Percentiles rank a stretch among this genome's conserved stretches.
Conservation (phyloP, 1,284 basidiomycete genomes). For the Cystobasidium slooffiae region DNA sequence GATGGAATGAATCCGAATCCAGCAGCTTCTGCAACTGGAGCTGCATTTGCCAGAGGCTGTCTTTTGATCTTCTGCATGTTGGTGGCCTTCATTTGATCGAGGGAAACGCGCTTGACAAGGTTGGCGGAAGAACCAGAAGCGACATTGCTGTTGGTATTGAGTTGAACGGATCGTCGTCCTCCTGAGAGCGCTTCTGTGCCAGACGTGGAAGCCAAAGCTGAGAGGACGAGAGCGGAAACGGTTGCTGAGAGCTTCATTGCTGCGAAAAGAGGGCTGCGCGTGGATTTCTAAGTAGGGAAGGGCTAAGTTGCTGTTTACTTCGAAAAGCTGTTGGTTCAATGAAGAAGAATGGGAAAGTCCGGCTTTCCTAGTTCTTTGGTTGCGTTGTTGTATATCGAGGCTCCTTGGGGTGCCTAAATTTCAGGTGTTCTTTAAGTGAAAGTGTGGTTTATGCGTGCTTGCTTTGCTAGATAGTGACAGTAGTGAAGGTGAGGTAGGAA, state of each 20-base stretch:
- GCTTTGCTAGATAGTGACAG: not conserved
- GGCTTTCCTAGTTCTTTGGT: slow-evolving; percentile 11
- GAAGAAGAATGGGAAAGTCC: not conserved
- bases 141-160: not conserved
- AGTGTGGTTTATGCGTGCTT: not conserved
- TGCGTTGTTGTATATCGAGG: not conserved
- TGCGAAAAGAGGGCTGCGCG: not conserved
- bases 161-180: slow-evolving; percentile 6
- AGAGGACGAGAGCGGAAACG: slow-evolving; percentile 18
- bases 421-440: slow-evolving; percentile 4
- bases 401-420: not conserved
- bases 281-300: not conserved
- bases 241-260: slow-evolving; percentile 20
- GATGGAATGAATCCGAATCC: slow-evolving; percentile 34
- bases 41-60: slow-evolving; percentile 15
- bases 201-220: slow-evolving; percentile 8
- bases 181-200: slow-evolving; percentile 11
- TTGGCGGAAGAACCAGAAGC: not conserved
- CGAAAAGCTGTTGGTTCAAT: not conserved
- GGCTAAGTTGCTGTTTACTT: not conserved
- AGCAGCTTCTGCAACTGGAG: not conserved
- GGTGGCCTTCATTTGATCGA: slow-evolving; percentile 10
- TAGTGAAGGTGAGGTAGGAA: not conserved
- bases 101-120: slow-evolving; percentile 33
- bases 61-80: slow-evolving; percentile 37